Conservation (phyloP, 495 filamentous ascomycete genomes). For the Rhypophila decipiens region DNA sequence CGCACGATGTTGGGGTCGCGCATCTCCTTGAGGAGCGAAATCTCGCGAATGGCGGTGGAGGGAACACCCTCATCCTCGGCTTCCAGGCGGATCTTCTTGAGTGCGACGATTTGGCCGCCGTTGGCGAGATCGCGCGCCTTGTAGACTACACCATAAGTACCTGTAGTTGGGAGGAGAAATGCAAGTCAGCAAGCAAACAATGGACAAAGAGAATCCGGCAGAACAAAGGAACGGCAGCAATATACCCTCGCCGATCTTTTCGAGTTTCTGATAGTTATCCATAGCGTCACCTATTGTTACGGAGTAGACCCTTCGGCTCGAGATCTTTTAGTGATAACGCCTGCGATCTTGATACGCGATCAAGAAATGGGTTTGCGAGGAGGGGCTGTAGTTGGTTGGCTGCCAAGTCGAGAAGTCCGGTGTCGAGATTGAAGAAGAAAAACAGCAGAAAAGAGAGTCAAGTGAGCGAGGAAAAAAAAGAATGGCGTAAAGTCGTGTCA, state of each 20-base stretch:
- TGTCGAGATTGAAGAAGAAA: background rate
- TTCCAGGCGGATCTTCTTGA: slow-evolving; percentile 98
- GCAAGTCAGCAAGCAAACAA: background rate
- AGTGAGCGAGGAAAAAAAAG: too few species aligned
- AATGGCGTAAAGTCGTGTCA: slow-evolving; percentile 5
- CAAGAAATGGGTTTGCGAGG: too few species aligned
- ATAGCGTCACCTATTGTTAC: too few species aligned
- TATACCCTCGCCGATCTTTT: slow-evolving; percentile 98
- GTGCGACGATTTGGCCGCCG: slow-evolving; percentile 75
- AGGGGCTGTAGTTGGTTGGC: too few species aligned
- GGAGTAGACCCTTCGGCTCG: too few species aligned
- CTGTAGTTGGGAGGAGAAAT: slow-evolving; percentile 36
- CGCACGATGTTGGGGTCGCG: slow-evolving; percentile 81
- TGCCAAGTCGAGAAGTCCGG: slow-evolving; percentile 5
- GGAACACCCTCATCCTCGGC: slow-evolving; percentile 97
- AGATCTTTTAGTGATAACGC: background rate
- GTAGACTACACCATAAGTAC: slow-evolving; percentile 90
- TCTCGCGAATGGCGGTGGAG: slow-evolving; percentile 93
- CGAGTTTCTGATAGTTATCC: slow-evolving; percentile 99
- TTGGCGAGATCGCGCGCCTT: slow-evolving; percentile 79
- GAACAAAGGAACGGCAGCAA: slow-evolving; percentile 6
- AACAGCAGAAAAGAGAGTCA: background rate
- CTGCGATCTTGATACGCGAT: background rate
- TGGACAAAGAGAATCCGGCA: background rate
- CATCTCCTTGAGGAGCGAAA: slow-evolving; percentile 95